Base-by-base conservation (phyloP, 2,329 filamentous ascomycete genomes). In the Penicillium sp. region DNA sequence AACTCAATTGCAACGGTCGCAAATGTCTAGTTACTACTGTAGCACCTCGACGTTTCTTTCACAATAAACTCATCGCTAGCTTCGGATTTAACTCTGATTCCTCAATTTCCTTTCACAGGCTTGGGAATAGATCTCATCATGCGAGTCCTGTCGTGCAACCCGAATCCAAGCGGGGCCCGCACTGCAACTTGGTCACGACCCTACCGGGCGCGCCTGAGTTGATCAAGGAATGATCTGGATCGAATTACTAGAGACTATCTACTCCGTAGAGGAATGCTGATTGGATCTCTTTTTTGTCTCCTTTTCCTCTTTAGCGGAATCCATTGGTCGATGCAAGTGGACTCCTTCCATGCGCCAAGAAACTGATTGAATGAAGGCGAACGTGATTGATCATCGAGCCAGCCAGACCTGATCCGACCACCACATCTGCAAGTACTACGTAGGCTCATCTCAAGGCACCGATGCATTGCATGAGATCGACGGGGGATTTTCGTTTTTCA, bases 391-490 rank as follows among this genome's bases (percentile, higher is more conserved):
- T 48, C 14, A 42, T 42, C 40, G n/a, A 19, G 40, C 6, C 26
- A 13, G 22, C 25, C 22, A 46, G 11, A 2, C 30, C 4, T 6
- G 2, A 14, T 3, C 33, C 8, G 30, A 33, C 30, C 30, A 33
- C 30, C 10, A 33, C 30, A 7, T 33, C 2, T 8, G 30, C 10
- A 33, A 38, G 37, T 38, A 35, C 33, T 13, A 11, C 3, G 10
- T 13, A 14, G 14, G 3, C 14, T 38, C 16, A 40, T 8, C 4
- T 8, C n/a, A 2, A 11, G 46, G 26, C 46, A 49, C 16, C 10
- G 46, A 22, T 35, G 46, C 46, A 51, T 19, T 35, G 46, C 46
- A 51, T 51, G n/a, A 22, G 46, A 51, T 51, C 46, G 46, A 51
- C 46, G n/a, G 46, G 28, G 28, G 8, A 33, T 51, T 33, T 30